Conservation (phyloP, 164 flowering plant species). For the Paratinospora sagittata region DNA sequence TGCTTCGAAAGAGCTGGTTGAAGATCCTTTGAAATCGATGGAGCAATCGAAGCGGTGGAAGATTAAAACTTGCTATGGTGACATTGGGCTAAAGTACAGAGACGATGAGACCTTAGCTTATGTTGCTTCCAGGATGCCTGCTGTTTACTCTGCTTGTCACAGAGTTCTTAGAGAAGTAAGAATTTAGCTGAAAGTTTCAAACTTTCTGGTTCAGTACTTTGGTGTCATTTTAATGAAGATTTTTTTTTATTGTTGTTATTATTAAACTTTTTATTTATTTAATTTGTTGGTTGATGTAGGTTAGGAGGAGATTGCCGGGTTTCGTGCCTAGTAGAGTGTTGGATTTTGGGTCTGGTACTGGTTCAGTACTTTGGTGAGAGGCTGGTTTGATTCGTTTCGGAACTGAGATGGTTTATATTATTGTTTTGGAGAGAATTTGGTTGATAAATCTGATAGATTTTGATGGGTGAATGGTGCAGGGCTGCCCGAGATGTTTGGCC, state of each 20-base stretch:
- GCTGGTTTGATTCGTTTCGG: constrained; percentile 5
- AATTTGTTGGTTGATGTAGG: constrained; percentile 29
- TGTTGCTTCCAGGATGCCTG: constrained; percentile 97
- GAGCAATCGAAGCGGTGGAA: constrained; percentile 75
- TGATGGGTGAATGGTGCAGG: constrained; percentile 38
- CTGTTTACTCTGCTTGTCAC: constrained; percentile 83
- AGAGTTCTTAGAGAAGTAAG: constrained; percentile 56
- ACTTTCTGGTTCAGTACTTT: too few species aligned
- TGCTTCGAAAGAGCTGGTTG: constrained; percentile 63
- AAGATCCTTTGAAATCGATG: constrained; percentile 58
- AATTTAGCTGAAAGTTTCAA: constrained; percentile 13
- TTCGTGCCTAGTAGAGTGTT: constrained; percentile 72
- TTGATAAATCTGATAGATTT: neutral
- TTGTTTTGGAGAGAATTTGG: constrained; percentile 10
- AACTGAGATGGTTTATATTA: neutral
- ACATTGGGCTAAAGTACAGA: constrained; percentile 64
- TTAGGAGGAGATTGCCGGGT: constrained; percentile 71
- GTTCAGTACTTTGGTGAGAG: constrained; percentile 85
- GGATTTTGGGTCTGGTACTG: constrained; percentile 98
- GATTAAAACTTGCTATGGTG: constrained; percentile 71
- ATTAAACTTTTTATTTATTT: too few species aligned
- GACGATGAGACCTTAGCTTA: constrained; percentile 80
- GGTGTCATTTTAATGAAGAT: neutral
- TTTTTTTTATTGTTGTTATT: neutral
- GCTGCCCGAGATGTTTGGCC: constrained; percentile 94